Conservation (phyloP, 768 basidiomycete species). For the Suillus discolor region DNA sequence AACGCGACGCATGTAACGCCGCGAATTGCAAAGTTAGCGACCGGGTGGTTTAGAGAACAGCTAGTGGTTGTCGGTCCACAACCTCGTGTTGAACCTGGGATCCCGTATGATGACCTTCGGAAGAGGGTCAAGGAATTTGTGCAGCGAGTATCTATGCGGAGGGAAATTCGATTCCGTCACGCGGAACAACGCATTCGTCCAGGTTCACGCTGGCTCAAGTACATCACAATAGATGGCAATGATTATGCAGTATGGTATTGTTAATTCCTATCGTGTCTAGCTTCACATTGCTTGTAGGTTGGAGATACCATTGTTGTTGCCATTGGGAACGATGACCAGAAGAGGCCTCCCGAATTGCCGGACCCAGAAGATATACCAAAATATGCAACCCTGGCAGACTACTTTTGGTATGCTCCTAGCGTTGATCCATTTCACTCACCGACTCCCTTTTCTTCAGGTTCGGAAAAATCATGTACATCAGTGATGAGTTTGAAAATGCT, state of each 20-base stretch:
- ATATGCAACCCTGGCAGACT: conserved; percentile 49
- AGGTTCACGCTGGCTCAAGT: conserved; percentile 38
- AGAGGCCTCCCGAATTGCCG: conserved; percentile 36
- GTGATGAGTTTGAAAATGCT: conserved; percentile 41
- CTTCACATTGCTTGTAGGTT: conserved; percentile 39
- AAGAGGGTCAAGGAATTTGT: conserved; percentile 26
- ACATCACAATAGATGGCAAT: conserved; percentile 45
- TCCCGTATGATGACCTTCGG: conserved; percentile 15
- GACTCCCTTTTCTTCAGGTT: conserved; percentile 51
- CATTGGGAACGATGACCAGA: conserved; percentile 34
- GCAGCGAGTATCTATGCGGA: conserved; percentile 18
- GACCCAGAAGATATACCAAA: conserved; percentile 36
- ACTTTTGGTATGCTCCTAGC: conserved; percentile 57
- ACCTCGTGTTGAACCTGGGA: conserved; percentile 22
- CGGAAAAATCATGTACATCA: conserved; percentile 59
- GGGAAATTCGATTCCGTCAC: conserved; percentile 21
- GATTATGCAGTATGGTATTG: conserved; percentile 42
- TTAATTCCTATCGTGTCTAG: neutral
- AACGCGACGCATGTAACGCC: conserved; percentile 65
- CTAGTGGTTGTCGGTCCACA: conserved; percentile 55
- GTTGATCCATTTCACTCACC: conserved; percentile 1
- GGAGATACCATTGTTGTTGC: conserved; percentile 65
- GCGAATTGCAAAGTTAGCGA: conserved; percentile 52
- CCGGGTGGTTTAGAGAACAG: conserved; percentile 54
- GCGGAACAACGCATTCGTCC: conserved; percentile 36